A percentile compares a stretch with the other conserved stretches of the same genome.
Evolutionary conservation across 495 filamentous ascomycete genomes (phyloP).

Genomic region (Penicillium lagena): DNA sequence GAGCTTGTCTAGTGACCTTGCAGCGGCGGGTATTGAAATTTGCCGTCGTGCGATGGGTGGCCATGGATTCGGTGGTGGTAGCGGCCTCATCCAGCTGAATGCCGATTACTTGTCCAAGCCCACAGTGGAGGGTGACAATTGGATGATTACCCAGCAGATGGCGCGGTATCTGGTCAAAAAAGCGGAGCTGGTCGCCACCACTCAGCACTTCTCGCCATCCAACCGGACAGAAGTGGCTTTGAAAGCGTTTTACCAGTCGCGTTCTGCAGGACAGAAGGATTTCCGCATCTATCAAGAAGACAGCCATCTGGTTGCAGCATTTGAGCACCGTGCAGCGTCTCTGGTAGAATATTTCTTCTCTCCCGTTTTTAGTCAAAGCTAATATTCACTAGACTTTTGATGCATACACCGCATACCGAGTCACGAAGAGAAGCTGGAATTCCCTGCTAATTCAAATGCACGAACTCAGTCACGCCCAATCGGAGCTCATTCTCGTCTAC

Average conservation of each 20-base stretch:
- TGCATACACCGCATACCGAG: slow-evolving; percentile 36
- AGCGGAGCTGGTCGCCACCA: slow-evolving; percentile 15
- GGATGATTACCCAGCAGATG: slow-evolving; percentile 48
- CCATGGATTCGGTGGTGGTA: slow-evolving; percentile 43
- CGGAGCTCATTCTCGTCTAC: slow-evolving; percentile 36
- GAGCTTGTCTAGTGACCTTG: slow-evolving; percentile 39
- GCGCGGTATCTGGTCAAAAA: slow-evolving; percentile 43
- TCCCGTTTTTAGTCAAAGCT: background rate
- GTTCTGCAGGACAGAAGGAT: too few relatives aligned
- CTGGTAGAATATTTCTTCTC: slow-evolving; percentile 9
- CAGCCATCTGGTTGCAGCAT: slow-evolving; percentile 30
- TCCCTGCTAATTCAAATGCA: slow-evolving; percentile 38
- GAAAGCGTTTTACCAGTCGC: background rate
- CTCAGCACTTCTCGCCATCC: background rate
- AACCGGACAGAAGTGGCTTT: slow-evolving; percentile 17
- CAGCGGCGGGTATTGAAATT: slow-evolving; percentile 44
- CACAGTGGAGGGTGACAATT: slow-evolving; percentile 48
- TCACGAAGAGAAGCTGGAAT: slow-evolving; percentile 42
- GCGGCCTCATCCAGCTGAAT: slow-evolving; percentile 40
- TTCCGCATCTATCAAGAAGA: slow-evolving; percentile 11
- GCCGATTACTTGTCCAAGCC: slow-evolving; percentile 43
- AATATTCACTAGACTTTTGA: slow-evolving; percentile 1
- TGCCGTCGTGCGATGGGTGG: slow-evolving; percentile 43
- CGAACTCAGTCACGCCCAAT: slow-evolving; percentile 40
- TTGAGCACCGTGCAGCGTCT: slow-evolving; percentile 35